Evolutionary conservation across 2,329 filamentous ascomycete genomes (phyloP).

Genomic region (Diaporthe vexans): DNA sequence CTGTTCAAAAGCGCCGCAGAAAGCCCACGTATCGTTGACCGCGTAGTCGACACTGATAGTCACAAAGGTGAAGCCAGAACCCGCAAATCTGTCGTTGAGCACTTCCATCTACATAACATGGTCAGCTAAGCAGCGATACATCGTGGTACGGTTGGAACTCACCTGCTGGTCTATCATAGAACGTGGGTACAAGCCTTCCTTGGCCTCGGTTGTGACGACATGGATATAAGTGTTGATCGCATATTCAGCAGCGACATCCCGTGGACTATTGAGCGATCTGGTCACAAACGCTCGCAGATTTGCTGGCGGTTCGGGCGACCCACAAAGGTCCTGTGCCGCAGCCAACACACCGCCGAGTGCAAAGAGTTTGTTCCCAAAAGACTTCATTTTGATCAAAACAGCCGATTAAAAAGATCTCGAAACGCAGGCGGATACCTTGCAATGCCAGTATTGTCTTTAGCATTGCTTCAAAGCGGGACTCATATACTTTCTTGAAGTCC

Average conservation of each 20-base stretch:
- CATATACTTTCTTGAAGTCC: neutral
- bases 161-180: slow-evolving; percentile 25
- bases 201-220: slow-evolving; percentile 13
- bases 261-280: neutral
- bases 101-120: neutral
- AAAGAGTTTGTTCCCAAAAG: neutral
- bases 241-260: neutral
- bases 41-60: slow-evolving; percentile 12
- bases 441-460: neutral
- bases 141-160: too few species aligned
- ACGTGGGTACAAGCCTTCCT: slow-evolving; percentile 1
- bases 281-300: neutral
- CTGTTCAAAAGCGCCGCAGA: neutral
- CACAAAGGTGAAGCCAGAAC: slow-evolving; percentile 8
- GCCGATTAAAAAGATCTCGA: too few species aligned
- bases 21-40: slow-evolving; percentile 3
- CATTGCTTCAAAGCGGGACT: too few species aligned
- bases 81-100: neutral
- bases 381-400: neutral
- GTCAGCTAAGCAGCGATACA: neutral
- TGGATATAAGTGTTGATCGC: slow-evolving; percentile 7
- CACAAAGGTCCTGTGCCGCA: slow-evolving; percentile 18
- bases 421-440: neutral
- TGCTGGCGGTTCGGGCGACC: neutral
- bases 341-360: neutral